Conservation (phyloP, 768 basidiomycete species). For the Steccherinum ochraceum region DNA sequence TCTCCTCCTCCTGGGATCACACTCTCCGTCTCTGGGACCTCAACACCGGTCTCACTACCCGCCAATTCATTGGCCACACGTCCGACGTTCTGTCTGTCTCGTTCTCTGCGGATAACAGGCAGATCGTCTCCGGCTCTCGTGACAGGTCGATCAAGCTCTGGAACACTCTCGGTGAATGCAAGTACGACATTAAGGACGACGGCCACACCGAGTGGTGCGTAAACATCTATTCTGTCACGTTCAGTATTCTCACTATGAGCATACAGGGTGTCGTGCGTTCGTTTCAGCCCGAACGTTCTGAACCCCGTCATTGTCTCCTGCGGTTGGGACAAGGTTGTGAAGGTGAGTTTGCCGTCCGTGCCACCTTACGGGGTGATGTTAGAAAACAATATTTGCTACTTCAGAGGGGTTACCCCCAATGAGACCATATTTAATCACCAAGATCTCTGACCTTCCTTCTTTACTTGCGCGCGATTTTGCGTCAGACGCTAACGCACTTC, state of each 20-base stretch:
- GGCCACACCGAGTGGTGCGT: conserved; percentile 90
- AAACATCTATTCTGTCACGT: background rate
- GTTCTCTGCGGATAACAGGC: conserved; percentile 99
- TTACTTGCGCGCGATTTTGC: background rate
- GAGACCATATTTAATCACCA: conserved; percentile 30
- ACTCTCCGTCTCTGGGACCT: conserved; percentile 99
- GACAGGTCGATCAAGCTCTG: conserved; percentile 98
- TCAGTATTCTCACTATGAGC: background rate
- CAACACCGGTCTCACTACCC: conserved; percentile 93
- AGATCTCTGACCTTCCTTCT: conserved; percentile 24
- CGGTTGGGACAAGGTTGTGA: conserved; percentile 99
- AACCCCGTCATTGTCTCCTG: conserved; percentile 99
- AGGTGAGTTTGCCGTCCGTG: conserved; percentile 50
- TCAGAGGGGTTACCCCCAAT: conserved; percentile 25
- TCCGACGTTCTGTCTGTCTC: conserved; percentile 98
- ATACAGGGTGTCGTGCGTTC: conserved; percentile 93
- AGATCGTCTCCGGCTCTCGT: conserved; percentile 97
- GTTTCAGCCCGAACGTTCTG: conserved; percentile 95
- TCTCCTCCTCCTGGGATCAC: conserved; percentile 99
- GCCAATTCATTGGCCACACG: conserved; percentile 96
- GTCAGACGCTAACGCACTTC: background rate
- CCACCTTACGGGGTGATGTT: conserved; percentile 18
- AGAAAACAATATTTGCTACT: conserved; percentile 26
- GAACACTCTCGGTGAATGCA: conserved; percentile 99
- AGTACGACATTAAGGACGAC: conserved; percentile 99